Evolutionary conservation across 1,284 basidiomycete genomes (phyloP), one percentile per base, ranked within the genome.

Genomic region (Gomphus sp.): DNA sequence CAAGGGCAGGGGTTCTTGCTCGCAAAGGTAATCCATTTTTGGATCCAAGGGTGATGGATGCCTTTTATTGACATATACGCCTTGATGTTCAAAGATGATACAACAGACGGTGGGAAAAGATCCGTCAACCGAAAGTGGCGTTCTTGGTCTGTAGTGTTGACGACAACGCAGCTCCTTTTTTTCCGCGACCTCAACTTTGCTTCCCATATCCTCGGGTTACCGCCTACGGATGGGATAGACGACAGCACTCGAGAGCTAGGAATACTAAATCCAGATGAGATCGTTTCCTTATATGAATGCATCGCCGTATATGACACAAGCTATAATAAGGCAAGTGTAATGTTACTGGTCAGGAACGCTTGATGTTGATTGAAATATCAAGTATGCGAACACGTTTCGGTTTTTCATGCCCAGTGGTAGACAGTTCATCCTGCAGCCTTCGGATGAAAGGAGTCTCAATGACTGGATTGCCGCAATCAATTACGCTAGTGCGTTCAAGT

Each of bases 391-490:
- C 68, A 86, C 91, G 1, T 87, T 98, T 70, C 85, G 93, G 25
- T 80, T 98, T 63, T 77, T 87, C 45, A 80, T 91, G 69, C 76
- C 83, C 4, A 82, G 88, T 64, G 84, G 88, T 16, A 85, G 89
- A 2, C 90, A 95, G 64, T 85, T 88, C 63, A 81, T 98, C 34
- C 76, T 98, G 48, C 91, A 93, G 68, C 81, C 90, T 4, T 69
- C 77, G 11, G 79, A 82, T 66, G 86, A 89, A 64, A 72, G 75
- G 53, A 90, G 95, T 63, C 82, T 93, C 78, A 91, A 96, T 68
- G 83, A 89, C 63, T 99, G 96, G 96, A 87, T 98, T 64, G 81
- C 88, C 37, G 80, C 84, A 49, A 93, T 99, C 70, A 99, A 99
- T 72, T 98, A 97, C 69, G 94, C 93, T 7, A 89, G 92, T 61